Conservation (phyloP, 106 monocot genomes). For the Posidonia australis region DNA sequence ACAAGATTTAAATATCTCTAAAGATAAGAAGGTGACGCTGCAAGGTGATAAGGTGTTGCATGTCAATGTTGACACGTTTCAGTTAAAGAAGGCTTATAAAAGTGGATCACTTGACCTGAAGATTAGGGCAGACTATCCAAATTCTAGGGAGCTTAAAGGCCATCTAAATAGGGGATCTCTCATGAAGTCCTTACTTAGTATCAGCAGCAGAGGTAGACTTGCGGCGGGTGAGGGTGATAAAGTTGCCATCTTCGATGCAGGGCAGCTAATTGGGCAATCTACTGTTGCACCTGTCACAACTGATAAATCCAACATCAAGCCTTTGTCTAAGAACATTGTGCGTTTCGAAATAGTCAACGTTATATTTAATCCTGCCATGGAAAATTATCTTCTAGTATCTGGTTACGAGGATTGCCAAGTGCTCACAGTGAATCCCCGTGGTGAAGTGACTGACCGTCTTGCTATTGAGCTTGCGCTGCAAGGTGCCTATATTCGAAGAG, state of each 20-base stretch:
- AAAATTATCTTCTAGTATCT: conserved; percentile 84
- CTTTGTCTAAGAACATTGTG: conserved; percentile 80
- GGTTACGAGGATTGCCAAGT: conserved; percentile 97
- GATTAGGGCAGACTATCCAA: conserved; percentile 94
- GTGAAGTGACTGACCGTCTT: conserved; percentile 97
- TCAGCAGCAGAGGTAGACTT: conserved; percentile 75
- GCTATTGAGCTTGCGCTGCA: conserved; percentile 91
- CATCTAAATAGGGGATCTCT: conserved; percentile 69
- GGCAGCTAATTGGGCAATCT: conserved; percentile 86
- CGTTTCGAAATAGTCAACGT: conserved; percentile 94
- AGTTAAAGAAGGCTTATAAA: conserved; percentile 82
- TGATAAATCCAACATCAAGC: conserved; percentile 85
- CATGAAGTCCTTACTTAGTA: conserved; percentile 69
- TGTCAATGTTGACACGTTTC: conserved; percentile 55
- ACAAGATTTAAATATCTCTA: conserved; percentile 52
- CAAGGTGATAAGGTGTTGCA: conserved; percentile 50
- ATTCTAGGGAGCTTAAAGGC: conserved; percentile 76
- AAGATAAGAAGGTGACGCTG: conserved; percentile 63
- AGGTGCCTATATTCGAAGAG: conserved; percentile 70
- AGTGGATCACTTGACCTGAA: conserved; percentile 91
- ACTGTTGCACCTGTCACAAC: conserved; percentile 49
- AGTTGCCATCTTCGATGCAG: conserved; percentile 86
- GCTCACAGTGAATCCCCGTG: conserved; percentile 87
- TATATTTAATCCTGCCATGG: conserved; percentile 69
- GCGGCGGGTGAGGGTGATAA: conserved; percentile 98